These are phyloP conservation scores for Chrysosphaeria jannelii DNA, from an alignment of 2,329 filamentous ascomycete genomes.

Conservation along the genomic window DNA sequence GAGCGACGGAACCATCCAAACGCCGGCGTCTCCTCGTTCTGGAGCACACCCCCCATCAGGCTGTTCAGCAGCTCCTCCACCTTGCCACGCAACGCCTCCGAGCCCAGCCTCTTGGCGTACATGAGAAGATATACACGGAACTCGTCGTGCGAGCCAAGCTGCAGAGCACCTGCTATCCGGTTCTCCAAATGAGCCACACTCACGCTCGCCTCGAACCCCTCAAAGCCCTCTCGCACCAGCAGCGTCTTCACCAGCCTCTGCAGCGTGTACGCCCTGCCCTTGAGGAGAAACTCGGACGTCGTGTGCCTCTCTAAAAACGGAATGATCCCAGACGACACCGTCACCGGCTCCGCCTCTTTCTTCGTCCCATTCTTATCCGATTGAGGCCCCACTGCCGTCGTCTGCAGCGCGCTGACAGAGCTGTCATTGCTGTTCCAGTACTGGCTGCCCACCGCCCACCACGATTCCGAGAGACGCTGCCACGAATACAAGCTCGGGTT, in stretches of 20 bases:
- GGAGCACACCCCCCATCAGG: slow-evolving; percentile 41
- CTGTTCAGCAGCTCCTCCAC: slow-evolving; percentile 75
- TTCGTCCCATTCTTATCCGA: too few relatives aligned
- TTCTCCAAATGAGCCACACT: slow-evolving; percentile 92
- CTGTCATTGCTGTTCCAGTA: slow-evolving; percentile 98
- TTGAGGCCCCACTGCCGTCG: slow-evolving; percentile 35
- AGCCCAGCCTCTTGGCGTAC: slow-evolving; percentile 87
- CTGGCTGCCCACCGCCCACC: slow-evolving; percentile 94
- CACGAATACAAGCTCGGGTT: slow-evolving; percentile 61
- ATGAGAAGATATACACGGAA: slow-evolving; percentile 89
- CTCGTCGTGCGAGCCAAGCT: slow-evolving; percentile 64
- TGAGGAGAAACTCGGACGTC: slow-evolving; percentile 70
- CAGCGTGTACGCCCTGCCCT: slow-evolving; percentile 71
- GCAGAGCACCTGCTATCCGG: slow-evolving; percentile 62
- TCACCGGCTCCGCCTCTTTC: slow-evolving; percentile 14
- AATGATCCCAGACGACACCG: slow-evolving; percentile 70
- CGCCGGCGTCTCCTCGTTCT: slow-evolving; percentile 14
- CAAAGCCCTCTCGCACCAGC: slow-evolving; percentile 67
- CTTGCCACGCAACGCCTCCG: slow-evolving; percentile 62
- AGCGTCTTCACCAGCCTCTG: slow-evolving; percentile 76
- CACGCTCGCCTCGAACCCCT: slow-evolving; percentile 69
- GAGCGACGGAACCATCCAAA: slow-evolving; percentile 32
- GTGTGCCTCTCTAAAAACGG: slow-evolving; percentile 84
- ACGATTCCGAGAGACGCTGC: slow-evolving; percentile 86
- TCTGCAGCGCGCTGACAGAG: slow-evolving; percentile 51